Conservation (phyloP, 1,139 yeast species). For the Geotrichum restrictum region DNA sequence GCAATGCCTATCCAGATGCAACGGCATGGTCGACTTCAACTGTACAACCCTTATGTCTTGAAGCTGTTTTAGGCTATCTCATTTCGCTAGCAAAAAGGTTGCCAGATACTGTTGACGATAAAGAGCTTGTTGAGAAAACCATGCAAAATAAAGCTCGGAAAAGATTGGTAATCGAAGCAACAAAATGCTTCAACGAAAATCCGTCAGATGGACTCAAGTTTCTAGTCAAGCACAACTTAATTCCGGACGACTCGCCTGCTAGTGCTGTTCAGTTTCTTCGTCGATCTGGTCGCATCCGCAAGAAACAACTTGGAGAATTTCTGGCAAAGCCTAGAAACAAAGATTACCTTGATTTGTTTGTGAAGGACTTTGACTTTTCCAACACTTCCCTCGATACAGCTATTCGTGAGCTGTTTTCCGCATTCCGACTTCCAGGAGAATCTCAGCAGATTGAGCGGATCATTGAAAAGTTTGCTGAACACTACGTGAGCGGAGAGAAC, state of each 20-base stretch:
- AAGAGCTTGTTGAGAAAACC: conserved; percentile 25
- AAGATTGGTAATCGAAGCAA: conserved; percentile 69
- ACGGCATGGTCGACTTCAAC: conserved; percentile 72
- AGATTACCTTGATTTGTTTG: conserved; percentile 59
- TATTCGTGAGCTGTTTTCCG: conserved; percentile 69
- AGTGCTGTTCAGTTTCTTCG: conserved; percentile 75
- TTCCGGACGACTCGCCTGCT: conserved; percentile 51
- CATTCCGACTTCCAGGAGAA: conserved; percentile 94
- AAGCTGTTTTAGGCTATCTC: conserved; percentile 72
- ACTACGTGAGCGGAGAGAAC: conserved; percentile 50
- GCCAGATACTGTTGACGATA: conserved; percentile 23
- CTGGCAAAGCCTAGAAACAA: conserved; percentile 72
- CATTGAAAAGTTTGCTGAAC: conserved; percentile 78
- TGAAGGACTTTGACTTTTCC: conserved; percentile 67
- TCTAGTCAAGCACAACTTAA: conserved; percentile 60
- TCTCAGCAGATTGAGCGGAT: conserved; percentile 93
- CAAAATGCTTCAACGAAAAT: conserved; percentile 68
- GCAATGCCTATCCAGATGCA: conserved; percentile 74
- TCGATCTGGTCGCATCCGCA: conserved; percentile 74
- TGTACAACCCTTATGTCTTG: conserved; percentile 91
- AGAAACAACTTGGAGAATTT: conserved; percentile 80
- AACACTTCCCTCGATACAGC: conserved; percentile 90
- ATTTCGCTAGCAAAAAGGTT: conserved; percentile 62
- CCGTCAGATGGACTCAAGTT: conserved; percentile 71
- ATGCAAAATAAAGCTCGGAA: conserved; percentile 52